These are phyloP conservation scores for Fomitopsis betulina DNA, from an alignment of 1,284 basidiomycete species.

Conservation along the genomic window DNA sequence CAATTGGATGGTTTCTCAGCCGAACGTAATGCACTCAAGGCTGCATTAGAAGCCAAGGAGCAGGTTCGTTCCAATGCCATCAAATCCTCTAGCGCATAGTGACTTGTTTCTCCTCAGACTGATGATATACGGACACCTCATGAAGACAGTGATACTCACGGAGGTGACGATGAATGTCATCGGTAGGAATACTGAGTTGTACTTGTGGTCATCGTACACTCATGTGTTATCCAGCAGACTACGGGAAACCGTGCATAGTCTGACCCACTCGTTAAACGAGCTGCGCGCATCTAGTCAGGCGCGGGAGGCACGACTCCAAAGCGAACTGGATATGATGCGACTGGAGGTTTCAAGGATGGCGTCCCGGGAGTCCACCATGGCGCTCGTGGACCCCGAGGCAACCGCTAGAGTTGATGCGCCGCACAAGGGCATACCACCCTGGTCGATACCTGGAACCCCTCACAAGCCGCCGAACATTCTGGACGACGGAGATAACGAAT, in stretches of 20 bases:
- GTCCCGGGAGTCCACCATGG: background rate
- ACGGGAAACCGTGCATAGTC: background rate
- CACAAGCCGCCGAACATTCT: background rate
- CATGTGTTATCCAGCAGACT: background rate
- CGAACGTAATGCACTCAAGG: conserved; percentile 30
- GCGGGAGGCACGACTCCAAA: background rate
- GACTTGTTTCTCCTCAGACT: no score
- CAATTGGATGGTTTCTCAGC: conserved; percentile 32
- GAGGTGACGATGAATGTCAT: background rate
- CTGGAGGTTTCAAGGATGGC: background rate
- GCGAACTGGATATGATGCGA: background rate
- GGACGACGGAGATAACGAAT: conserved; percentile 33
- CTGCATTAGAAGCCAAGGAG: conserved; percentile 18
- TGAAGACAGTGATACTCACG: background rate
- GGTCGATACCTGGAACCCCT: background rate
- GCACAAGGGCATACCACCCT: background rate
- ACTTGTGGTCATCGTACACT: background rate
- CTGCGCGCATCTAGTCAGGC: background rate
- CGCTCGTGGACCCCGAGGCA: background rate
- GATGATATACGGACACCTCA: background rate
- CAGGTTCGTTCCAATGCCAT: conserved; percentile 16
- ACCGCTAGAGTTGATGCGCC: background rate
- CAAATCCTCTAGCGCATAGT: no score
- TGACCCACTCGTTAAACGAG: background rate
- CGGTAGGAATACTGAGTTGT: background rate